These are phyloP conservation scores for Orbilia quercus DNA, from an alignment of 2,329 filamentous ascomycete genomes.

Conservation along the genomic window DNA sequence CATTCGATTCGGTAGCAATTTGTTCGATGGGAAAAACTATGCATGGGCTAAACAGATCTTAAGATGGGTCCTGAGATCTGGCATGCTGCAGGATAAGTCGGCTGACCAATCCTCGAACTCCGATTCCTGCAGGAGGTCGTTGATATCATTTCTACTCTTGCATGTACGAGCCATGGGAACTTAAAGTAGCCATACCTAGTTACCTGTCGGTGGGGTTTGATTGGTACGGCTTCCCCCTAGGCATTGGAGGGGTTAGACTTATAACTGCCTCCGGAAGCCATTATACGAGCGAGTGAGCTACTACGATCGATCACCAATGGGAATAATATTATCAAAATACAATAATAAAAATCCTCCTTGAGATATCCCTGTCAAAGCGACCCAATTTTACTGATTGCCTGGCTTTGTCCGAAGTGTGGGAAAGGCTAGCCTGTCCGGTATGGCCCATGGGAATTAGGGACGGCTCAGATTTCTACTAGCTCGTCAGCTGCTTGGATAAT, in stretches of 20 bases:
- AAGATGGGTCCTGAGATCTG: not conserved
- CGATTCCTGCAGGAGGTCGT: constrained; percentile 34
- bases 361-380: constrained; percentile 28
- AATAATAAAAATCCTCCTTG: constrained; percentile 1
- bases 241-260: constrained; percentile 14
- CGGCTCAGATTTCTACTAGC: constrained; percentile 9
- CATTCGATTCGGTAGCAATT: not conserved
- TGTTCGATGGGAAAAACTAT: constrained; percentile 16
- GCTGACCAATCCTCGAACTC: constrained; percentile 13
- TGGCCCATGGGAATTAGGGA: not conserved
- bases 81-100: constrained; percentile 11
- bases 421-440: not conserved
- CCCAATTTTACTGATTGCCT: constrained; percentile 17
- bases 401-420: too few species aligned
- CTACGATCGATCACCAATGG: not conserved
- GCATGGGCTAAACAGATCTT: constrained; percentile 2
- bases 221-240: constrained; percentile 9
- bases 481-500: constrained; percentile 6
- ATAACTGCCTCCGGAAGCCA: constrained; percentile 3
- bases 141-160: not conserved
- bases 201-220: constrained; percentile 11
- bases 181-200: not conserved
- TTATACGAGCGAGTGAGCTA: not conserved
- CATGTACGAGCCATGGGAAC: not conserved
- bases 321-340: not conserved